Evolutionary conservation across 2,329 filamentous ascomycete genomes (phyloP).

Genomic region (Ustulina deusta): DNA sequence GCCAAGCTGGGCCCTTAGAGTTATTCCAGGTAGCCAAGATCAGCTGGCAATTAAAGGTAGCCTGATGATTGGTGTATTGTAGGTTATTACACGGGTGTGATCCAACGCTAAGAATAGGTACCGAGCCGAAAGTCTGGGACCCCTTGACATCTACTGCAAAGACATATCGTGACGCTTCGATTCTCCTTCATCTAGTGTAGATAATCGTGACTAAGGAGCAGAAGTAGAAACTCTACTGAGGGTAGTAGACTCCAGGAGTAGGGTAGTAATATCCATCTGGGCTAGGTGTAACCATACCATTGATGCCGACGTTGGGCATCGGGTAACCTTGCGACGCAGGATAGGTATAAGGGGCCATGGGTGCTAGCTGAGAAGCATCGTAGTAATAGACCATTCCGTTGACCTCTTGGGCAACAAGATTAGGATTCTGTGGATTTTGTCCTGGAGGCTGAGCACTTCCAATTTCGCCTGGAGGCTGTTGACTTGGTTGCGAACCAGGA

Average conservation of each 20-base stretch:
- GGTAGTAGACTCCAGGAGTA: conserved; percentile 68
- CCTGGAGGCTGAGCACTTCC: conserved; percentile 53
- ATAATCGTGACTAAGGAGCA: not conserved
- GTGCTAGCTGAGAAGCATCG: conserved; percentile 78
- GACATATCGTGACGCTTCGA: conserved; percentile 1
- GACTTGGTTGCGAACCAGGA: conserved; percentile 61
- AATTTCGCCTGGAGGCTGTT: conserved; percentile 56
- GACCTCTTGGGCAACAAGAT: conserved; percentile 82
- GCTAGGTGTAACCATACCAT: conserved; percentile 81
- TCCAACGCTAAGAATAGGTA: conserved; percentile 22
- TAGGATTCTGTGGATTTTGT: conserved; percentile 67
- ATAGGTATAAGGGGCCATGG: conserved; percentile 61
- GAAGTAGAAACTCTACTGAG: conserved; percentile 59
- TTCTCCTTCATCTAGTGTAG: conserved; percentile 9
- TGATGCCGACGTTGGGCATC: conserved; percentile 72
- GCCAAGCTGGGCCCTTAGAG: conserved; percentile 2
- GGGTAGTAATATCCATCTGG: conserved; percentile 78
- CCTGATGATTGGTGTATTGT: conserved; percentile 20
- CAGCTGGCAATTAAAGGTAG: conserved; percentile 16
- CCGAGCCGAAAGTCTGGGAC: conserved; percentile 5
- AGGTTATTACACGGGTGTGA: conserved; percentile 14
- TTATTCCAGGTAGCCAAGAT: conserved; percentile 24
- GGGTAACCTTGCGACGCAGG: conserved; percentile 64
- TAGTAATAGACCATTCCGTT: conserved; percentile 98
- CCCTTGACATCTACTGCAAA: conserved; percentile 14